Conservation (phyloP, 2,329 filamentous ascomycete species). For the Aspergillus pseudoglaucus region DNA sequence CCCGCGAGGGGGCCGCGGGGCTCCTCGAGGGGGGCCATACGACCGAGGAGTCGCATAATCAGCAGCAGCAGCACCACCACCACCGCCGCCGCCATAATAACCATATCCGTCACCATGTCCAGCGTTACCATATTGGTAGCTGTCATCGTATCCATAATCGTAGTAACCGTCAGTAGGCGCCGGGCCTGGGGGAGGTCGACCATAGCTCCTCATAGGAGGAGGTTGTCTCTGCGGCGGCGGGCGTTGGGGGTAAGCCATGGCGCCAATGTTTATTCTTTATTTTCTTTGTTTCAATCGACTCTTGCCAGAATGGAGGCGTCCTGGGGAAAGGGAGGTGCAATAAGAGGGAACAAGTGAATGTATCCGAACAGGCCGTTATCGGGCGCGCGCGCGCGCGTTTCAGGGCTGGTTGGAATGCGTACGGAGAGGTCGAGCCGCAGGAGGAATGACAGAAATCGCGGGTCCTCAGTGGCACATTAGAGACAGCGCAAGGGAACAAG, state of each 20-base stretch:
- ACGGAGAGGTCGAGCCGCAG: neutral
- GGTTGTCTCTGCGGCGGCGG: constrained; percentile 22
- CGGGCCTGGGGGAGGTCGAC: constrained; percentile 15
- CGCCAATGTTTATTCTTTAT: neutral
- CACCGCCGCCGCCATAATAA: constrained; percentile 17
- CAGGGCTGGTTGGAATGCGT: neutral
- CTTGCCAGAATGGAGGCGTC: neutral
- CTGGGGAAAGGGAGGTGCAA: neutral
- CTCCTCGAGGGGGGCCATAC: constrained; percentile 20
- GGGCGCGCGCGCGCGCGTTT: neutral
- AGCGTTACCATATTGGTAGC: constrained; percentile 14
- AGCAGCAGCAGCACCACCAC: constrained; percentile 20
- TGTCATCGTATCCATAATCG: constrained; percentile 21
- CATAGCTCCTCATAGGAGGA: constrained; percentile 28
- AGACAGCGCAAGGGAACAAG: neutral
- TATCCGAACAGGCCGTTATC: neutral
- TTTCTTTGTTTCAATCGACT: neutral
- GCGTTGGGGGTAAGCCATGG: constrained; percentile 34
- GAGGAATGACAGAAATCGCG: neutral
- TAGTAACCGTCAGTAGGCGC: constrained; percentile 20
- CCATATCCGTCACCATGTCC: constrained; percentile 24
- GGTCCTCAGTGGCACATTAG: neutral
- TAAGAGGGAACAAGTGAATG: neutral
- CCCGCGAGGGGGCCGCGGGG: constrained; percentile 27
- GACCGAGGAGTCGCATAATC: constrained; percentile 20